Evolutionary conservation across 1,139 yeast species (phyloP), one percentile per base, ranked within the genome.

Genomic region (Yamadazyma spencermartinsiae): DNA sequence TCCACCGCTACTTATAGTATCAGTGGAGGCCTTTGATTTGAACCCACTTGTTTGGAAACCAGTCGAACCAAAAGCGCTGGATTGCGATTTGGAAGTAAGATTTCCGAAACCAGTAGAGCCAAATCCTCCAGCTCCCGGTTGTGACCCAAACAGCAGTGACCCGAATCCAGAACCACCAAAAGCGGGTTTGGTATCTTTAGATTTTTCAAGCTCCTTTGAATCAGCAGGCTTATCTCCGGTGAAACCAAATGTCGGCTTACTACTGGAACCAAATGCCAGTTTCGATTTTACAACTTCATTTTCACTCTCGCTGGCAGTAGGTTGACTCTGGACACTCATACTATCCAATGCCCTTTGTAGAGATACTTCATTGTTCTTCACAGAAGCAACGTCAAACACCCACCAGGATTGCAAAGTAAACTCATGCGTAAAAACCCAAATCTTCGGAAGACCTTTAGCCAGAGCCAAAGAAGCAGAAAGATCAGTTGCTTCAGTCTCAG

Each of bases 331-430:
- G n/a, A n/a, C n/a, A n/a, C n/a, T 17, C 20, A 37, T 12, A 17
- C 21, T 19, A 11, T 11, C 33, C 20, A 18, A 18, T 18, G 33
- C 33, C 16, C 49, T 44, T 4, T 50, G 37, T 35, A 68, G 56
- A 20, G 55, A 52, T 2, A 59, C 53, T 3, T 45, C 38, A 9
- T 49, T 45, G 4, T 61, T 47, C 36, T 72, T 68, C 12, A 80
- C 60, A 2, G 74, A 80, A 3, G 59, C 49, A 12, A 72, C 62
- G 44, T 80, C 77, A 53, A 79, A 80, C 2, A 86, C 53, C 63
- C 86, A 76, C 87, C 92, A 85, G 2, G 76, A 70, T 34, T 78
- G 59, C 21, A 86, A 56, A 15, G 60, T 63, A 21, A 95, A 95
- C 40, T 76, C 75, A 49, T 81, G 74, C 34, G 83, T 81, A 40